Evolutionary conservation across 129 eudicot genomes (phyloP), one percentile per base, ranked within the genome.

Genomic region (Logfia minima): DNA sequence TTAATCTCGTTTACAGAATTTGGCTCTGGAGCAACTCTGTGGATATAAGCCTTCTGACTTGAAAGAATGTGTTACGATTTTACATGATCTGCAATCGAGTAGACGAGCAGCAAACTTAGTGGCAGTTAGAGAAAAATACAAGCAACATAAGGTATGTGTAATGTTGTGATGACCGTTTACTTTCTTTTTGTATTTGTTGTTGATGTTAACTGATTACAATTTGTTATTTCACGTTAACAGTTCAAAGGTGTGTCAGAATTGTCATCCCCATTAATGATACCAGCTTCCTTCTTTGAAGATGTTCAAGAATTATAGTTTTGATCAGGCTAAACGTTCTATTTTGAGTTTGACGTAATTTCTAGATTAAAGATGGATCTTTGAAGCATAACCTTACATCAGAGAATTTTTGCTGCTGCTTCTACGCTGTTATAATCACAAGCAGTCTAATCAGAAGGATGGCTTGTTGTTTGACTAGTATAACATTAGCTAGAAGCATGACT

Each of bases 71-170:
- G 90, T 91, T 26, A 77, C 63, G 17, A 28, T 84, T 24, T 61
- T 91, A 56, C 92, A 88, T 51, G 88, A 82, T 37, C 43, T 89
- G 85, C 95, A 91, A 71, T 76, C 62, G 45, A 65, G 88, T 28
- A 88, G 71, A 85, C 67, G 85, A 53, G 89, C 92, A 31, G 65
- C 79, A 8, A 52, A 81, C 70, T 80, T 89, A 73, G 70, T 82
- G 39, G 88, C 95, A 6, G 78, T 89, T 28, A 83, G 90, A 79
- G 87, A 85, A 51, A 91, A 87, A 66, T 91, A 91, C 86, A 83
- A 82, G 80, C 84, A 91, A 26, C 90, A 87, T 70, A 83, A 87
- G 92, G 96, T 90, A 73, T 55, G 59, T 35, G 56, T 55, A 4
- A 72, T 52, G 32, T 59, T 11, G 0, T 34, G 5, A 21, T 31